Conservation (phyloP, 441 rosid genomes). For the Croton laevigatus region DNA sequence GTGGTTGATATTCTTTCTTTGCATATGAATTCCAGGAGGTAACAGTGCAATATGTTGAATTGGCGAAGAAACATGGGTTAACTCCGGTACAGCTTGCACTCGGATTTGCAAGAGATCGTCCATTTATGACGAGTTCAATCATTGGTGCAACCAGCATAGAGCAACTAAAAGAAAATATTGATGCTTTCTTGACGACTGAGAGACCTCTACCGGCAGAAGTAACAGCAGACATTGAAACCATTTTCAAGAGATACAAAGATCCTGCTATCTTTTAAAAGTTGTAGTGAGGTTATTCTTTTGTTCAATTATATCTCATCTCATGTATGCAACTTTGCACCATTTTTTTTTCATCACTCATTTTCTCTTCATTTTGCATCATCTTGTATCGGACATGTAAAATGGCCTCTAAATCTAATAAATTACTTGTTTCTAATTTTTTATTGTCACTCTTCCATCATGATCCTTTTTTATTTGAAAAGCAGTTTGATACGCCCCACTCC, state of each 20-base stretch:
- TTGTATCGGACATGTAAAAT: too few species aligned
- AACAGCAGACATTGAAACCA: conserved; percentile 58
- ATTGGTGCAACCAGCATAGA: conserved; percentile 76
- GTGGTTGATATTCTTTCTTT: background rate
- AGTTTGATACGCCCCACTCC: too few species aligned
- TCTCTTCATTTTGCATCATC: too few species aligned
- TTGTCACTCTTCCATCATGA: too few species aligned
- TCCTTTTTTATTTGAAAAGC: conserved; percentile 15
- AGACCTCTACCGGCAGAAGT: conserved; percentile 67
- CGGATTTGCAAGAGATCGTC: conserved; percentile 72
- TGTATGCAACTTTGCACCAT: background rate
- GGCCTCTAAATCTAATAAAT: too few species aligned
- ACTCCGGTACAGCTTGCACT: conserved; percentile 77
- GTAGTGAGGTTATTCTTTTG: background rate
- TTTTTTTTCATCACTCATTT: too few species aligned
- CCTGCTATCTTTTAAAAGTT: conserved; percentile 49
- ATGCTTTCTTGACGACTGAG: conserved; percentile 60
- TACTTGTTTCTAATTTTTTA: too few species aligned
- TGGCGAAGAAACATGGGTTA: conserved; percentile 68
- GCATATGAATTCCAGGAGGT: conserved; percentile 53
- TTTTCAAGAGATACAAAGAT: conserved; percentile 71
- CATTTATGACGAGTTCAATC: conserved; percentile 81
- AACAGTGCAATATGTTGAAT: conserved; percentile 55
- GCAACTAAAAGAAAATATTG: conserved; percentile 81
- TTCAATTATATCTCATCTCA: background rate